Evolutionary conservation across 257 asterid species (phyloP).

Genomic region (Anisodus acutangulus): DNA sequence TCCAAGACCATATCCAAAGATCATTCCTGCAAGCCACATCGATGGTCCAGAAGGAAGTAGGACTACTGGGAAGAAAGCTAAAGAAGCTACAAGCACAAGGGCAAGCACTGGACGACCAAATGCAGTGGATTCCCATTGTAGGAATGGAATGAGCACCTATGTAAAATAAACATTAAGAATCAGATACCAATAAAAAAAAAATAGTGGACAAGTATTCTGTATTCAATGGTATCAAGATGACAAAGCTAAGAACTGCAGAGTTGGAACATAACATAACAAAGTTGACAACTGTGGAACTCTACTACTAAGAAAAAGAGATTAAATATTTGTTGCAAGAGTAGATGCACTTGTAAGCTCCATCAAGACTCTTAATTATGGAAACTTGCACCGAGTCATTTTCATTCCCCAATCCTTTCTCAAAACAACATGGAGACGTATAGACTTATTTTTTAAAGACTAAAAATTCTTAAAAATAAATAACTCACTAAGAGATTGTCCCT

Average conservation of each 20-base stretch:
- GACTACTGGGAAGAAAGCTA: slow-evolving; percentile 82
- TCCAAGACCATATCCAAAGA: slow-evolving; percentile 90
- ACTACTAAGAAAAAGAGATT: neutral
- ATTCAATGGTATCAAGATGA: neutral
- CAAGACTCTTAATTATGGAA: neutral
- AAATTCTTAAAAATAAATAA: no score
- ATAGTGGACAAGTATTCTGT: neutral
- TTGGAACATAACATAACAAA: neutral
- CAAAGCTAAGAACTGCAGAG: neutral
- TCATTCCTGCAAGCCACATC: slow-evolving; percentile 98
- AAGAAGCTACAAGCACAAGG: slow-evolving; percentile 73
- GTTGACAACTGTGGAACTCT: neutral
- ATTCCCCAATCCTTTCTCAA: neutral
- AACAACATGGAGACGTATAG: neutral
- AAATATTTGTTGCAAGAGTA: neutral
- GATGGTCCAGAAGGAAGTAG: slow-evolving; percentile 94
- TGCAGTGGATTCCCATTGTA: slow-evolving; percentile 93
- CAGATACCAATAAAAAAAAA: neutral
- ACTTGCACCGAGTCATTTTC: neutral
- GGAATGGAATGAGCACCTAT: slow-evolving; percentile 75
- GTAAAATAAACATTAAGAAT: slow-evolving; percentile 12
- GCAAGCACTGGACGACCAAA: slow-evolving; percentile 87
- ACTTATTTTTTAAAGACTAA: neutral
- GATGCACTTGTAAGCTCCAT: neutral
- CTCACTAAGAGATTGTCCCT: neutral